These are phyloP conservation scores for Cryptococcus floricola DNA, from an alignment of 1,284 basidiomycete genomes.

Conservation along the genomic window DNA sequence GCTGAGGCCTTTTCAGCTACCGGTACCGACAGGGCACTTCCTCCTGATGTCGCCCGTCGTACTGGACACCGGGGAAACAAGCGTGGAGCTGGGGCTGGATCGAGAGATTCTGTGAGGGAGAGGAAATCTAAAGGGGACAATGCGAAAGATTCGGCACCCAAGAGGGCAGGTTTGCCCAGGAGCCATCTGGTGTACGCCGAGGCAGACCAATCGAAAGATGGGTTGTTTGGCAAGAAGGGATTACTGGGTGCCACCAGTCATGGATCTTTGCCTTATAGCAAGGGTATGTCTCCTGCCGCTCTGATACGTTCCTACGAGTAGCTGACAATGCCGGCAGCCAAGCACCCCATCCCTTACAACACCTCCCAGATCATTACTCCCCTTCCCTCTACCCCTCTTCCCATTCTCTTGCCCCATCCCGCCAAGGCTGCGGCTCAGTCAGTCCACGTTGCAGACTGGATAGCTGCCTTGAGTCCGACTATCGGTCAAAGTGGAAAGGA, in stretches of 20 bases:
- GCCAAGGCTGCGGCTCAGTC: constrained; percentile 9
- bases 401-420: constrained; percentile 6
- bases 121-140: background rate
- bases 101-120: background rate
- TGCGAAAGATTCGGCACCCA: background rate
- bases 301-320: background rate
- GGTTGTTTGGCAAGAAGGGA: constrained; percentile 13
- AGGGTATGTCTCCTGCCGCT: constrained; percentile 6
- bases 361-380: background rate
- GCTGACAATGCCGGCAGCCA: constrained; percentile 3
- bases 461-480: constrained; percentile 10
- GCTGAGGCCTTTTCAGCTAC: background rate
- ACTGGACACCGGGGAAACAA: background rate
- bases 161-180: constrained; percentile 8
- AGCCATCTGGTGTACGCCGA: constrained; percentile 8
- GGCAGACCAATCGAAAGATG: constrained; percentile 12
- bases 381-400: constrained; percentile 9
- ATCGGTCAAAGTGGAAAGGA: constrained; percentile 5
- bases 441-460: constrained; percentile 10
- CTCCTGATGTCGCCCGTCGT: constrained; percentile 12
- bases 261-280: background rate
- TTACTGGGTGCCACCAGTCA: background rate
- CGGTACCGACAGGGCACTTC: constrained; percentile 2
- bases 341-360: constrained; percentile 2
- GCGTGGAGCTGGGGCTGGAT: background rate